Evolutionary conservation across 345 rosid genomes (phyloP).

Genomic region (Eucalyptus curtisii): DNA sequence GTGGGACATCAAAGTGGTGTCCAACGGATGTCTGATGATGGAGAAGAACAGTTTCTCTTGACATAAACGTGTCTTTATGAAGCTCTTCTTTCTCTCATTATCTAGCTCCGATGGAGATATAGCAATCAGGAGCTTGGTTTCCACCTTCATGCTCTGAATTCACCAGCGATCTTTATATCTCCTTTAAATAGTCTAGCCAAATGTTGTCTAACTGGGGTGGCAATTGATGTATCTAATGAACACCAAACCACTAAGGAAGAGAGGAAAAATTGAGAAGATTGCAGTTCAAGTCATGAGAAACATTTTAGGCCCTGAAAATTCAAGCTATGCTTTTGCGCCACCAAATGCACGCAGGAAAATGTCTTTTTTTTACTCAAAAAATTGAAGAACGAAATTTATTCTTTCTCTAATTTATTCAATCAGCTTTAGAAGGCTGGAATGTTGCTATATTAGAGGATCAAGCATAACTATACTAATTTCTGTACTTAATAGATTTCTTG

Average conservation of each 20-base stretch:
- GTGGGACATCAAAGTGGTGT: fast-evolving
- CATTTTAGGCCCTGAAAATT: not conserved
- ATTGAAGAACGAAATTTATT: not conserved
- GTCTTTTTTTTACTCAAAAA: not conserved
- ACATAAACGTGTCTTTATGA: not conserved
- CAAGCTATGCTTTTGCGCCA: not conserved
- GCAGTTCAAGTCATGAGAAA: not conserved
- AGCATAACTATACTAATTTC: not conserved
- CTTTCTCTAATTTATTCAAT: not conserved
- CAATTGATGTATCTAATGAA: not conserved
- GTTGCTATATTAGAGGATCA: not conserved
- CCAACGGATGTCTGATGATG: not conserved
- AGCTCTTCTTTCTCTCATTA: fast-evolving
- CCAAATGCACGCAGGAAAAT: not conserved
- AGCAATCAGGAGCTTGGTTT: not conserved
- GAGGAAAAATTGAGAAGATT: not conserved
- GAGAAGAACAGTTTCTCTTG: not conserved
- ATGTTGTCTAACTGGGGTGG: not conserved
- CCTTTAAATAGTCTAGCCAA: not conserved
- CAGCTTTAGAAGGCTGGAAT: not conserved
- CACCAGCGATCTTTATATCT: not conserved
- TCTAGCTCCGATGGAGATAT: not conserved
- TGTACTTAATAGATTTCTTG: not conserved
- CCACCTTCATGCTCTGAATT: not conserved
- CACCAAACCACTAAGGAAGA: not conserved